Percentiles rank a stretch among this genome's conserved stretches.
phyloP scores from a whole-genome alignment of 176 grass and related monocot species.

The Dactylis glomerata region DNA sequence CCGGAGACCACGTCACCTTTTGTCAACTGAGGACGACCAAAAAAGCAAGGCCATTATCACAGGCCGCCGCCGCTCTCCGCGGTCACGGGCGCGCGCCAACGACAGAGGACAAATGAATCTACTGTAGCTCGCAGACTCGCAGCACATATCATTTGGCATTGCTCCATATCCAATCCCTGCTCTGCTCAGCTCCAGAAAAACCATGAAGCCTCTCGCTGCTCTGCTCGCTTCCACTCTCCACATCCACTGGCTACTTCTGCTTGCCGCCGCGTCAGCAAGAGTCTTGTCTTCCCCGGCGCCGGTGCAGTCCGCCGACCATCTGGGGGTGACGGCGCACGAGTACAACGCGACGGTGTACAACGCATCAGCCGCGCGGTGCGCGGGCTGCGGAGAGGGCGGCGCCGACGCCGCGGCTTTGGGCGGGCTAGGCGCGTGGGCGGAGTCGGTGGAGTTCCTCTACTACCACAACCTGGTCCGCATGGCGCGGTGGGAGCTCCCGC shows the following conservation, averaged over 20 bases:
- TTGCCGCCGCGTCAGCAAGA: not conserved
- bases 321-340: not conserved
- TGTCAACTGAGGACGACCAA: not conserved
- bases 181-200: not conserved
- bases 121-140: not conserved
- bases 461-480: slow-evolving; percentile 56
- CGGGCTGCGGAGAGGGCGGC: slow-evolving; percentile 5
- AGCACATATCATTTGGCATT: not conserved
- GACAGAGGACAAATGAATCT: not conserved
- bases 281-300: not conserved
- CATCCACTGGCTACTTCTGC: not conserved
- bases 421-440: slow-evolving; percentile 29
- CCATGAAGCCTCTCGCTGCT: slow-evolving; percentile 12
- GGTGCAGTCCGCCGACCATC: not conserved
- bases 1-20: not conserved
- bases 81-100: slow-evolving; percentile 14
- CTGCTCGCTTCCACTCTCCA: not conserved
- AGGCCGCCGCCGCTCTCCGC: not conserved
- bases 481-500: slow-evolving; percentile 48
- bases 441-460: slow-evolving; percentile 60
- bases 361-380: slow-evolving; percentile 33
- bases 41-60: not conserved
- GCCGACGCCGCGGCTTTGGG: not conserved
- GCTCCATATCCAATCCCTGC: not conserved
- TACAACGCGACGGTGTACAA: slow-evolving; percentile 44